A percentile compares a stretch with the other conserved stretches of the same genome.
phyloP scores from a whole-genome alignment of 257 asterid species.

The Pogostemon cablin region DNA sequence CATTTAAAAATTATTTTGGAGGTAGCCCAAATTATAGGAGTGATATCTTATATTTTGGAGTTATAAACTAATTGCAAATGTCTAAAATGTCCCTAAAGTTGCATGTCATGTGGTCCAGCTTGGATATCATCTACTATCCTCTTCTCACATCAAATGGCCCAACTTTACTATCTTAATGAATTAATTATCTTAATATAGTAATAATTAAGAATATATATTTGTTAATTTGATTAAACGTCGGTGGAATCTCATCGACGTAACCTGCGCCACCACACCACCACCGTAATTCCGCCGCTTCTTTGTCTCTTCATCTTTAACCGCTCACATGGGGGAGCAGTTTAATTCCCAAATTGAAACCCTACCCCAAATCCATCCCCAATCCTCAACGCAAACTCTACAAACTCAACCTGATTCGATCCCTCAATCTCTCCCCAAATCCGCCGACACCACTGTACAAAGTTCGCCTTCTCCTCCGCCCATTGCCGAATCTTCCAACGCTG shows the following conservation, averaged over 20 bases:
- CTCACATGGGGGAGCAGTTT: constrained; percentile 54
- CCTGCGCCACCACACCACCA: background rate
- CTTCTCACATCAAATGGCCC: background rate
- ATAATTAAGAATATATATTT: too few relatives aligned
- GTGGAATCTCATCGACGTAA: background rate
- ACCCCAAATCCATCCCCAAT: constrained; percentile 23
- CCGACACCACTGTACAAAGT: constrained; percentile 43
- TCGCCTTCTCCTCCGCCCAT: constrained; percentile 32
- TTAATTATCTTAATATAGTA: too few relatives aligned
- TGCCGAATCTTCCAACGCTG: constrained; percentile 21
- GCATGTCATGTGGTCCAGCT: too few relatives aligned
- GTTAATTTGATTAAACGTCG: background rate
- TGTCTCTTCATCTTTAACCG: background rate
- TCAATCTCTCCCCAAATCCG: constrained; percentile 8
- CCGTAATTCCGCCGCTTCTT: background rate
- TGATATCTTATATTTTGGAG: too few relatives aligned
- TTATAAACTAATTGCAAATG: too few relatives aligned
- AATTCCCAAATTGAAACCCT: constrained; percentile 25
- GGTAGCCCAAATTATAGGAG: too few relatives aligned
- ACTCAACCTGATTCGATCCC: constrained; percentile 25
- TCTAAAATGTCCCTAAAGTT: too few relatives aligned
- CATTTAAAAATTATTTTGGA: too few relatives aligned
- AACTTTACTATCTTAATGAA: background rate
- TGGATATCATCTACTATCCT: too few relatives aligned
- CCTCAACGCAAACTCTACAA: constrained; percentile 16